Conservation (phyloP, 768 basidiomycete genomes). For the Cystobasidium ongulense region DNA sequence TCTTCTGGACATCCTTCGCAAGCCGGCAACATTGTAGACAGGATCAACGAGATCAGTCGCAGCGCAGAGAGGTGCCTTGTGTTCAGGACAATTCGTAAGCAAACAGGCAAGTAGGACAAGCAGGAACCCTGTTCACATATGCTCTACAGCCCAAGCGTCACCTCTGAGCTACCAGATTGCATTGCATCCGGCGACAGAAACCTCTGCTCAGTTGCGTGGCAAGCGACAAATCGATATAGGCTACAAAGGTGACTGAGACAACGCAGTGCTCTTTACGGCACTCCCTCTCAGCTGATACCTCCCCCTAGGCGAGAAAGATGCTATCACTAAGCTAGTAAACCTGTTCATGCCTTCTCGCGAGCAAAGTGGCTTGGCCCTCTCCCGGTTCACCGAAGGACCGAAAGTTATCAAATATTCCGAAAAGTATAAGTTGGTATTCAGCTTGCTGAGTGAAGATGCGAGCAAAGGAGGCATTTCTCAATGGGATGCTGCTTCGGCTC, state of each 20-base stretch:
- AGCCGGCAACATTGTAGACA: background rate
- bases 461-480: constrained; percentile 55
- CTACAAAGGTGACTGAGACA: background rate
- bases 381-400: constrained; percentile 51
- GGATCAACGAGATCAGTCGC: background rate
- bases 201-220: background rate
- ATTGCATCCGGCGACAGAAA: background rate
- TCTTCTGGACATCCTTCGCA: background rate
- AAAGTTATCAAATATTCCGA: constrained; percentile 66
- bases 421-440: constrained; percentile 80
- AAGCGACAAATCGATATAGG: background rate
- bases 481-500: constrained; percentile 66
- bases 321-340: constrained; percentile 32
- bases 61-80: background rate
- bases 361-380: constrained; percentile 36
- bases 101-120: background rate
- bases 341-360: constrained; percentile 13
- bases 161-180: background rate
- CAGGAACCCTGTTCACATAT: background rate
- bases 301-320: background rate
- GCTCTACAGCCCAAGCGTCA: background rate
- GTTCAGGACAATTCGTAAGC: background rate
- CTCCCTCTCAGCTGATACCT: background rate
- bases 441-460: constrained; percentile 82
- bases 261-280: background rate